Evolutionary conservation across 257 asterid genomes (phyloP).

Genomic region (Salvia rosmarinus): DNA sequence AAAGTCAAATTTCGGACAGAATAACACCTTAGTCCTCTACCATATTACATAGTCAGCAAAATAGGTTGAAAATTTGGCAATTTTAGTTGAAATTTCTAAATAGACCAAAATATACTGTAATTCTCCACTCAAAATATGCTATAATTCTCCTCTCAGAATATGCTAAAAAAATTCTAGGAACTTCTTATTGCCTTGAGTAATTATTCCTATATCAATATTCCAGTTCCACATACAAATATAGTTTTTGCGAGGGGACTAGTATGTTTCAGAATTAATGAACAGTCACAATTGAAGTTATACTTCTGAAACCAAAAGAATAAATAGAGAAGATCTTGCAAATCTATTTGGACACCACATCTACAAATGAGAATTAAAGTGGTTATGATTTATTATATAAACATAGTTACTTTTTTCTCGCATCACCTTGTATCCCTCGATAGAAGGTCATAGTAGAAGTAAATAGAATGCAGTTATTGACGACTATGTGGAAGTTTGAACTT

Average conservation of each 20-base stretch:
- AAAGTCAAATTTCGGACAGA: no score
- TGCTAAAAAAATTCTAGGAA: neutral
- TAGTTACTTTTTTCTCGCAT: neutral
- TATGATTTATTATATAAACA: neutral
- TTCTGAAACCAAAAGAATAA: neutral
- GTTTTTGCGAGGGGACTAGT: neutral
- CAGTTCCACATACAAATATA: neutral
- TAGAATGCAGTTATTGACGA: neutral
- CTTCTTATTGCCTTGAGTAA: neutral
- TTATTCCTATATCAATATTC: neutral
- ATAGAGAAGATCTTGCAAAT: neutral
- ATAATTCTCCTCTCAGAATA: no score
- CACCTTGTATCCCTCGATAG: constrained; percentile 16
- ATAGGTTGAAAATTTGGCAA: neutral
- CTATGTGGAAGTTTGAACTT: neutral
- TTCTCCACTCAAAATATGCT: no score
- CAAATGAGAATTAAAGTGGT: neutral
- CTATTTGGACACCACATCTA: neutral
- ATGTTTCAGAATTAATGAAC: neutral
- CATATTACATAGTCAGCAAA: neutral
- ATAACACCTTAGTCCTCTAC: neutral
- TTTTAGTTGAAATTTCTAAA: neutral
- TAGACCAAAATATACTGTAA: neutral
- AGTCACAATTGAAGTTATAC: neutral
- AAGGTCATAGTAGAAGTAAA: constrained; percentile 11